Percentiles rank a stretch among this genome's conserved stretches.
Evolutionary conservation across 768 basidiomycete genomes (phyloP).

Genomic region (Amanita exitialis): DNA sequence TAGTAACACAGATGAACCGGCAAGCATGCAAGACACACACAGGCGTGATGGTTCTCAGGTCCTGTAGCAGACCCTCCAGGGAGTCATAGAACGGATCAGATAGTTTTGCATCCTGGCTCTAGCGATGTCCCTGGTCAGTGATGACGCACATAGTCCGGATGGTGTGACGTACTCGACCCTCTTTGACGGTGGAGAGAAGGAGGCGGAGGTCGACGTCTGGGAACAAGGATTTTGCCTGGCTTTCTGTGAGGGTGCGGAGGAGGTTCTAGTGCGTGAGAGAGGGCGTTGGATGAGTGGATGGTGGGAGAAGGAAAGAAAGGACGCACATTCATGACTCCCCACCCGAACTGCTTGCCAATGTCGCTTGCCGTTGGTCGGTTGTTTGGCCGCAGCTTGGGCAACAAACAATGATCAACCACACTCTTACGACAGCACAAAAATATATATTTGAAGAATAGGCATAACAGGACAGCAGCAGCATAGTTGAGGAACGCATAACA

Average conservation of each 20-base stretch:
- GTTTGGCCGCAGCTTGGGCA: neutral
- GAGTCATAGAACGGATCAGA: slow-evolving; percentile 91
- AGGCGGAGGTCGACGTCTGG: slow-evolving; percentile 69
- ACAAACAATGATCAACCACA: too few relatives aligned
- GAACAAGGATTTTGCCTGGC: slow-evolving; percentile 50
- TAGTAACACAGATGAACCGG: slow-evolving; percentile 18
- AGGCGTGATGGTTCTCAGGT: slow-evolving; percentile 72
- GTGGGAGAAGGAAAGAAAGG: neutral
- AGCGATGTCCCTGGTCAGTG: slow-evolving; percentile 12
- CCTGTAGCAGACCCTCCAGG: slow-evolving; percentile 77
- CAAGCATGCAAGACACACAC: slow-evolving; percentile 26
- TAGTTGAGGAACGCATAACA: neutral
- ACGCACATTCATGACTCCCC: slow-evolving; percentile 12
- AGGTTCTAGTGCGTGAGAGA: slow-evolving; percentile 53
- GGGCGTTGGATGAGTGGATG: slow-evolving; percentile 4
- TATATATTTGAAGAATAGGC: neutral
- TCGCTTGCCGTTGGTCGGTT: neutral
- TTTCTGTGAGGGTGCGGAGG: slow-evolving; percentile 76
- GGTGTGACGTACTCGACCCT: slow-evolving; percentile 61
- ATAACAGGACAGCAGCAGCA: neutral
- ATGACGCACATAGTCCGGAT: slow-evolving; percentile 9
- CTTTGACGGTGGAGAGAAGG: slow-evolving; percentile 78
- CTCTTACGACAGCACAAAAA: too few relatives aligned
- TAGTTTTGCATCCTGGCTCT: slow-evolving; percentile 56
- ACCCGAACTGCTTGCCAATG: slow-evolving; percentile 3